A percentile compares a stretch with the other conserved stretches of the same genome.
These are phyloP conservation scores for Perilla frutescens DNA, from an alignment of 257 asterid species.

Conservation along the genomic window DNA sequence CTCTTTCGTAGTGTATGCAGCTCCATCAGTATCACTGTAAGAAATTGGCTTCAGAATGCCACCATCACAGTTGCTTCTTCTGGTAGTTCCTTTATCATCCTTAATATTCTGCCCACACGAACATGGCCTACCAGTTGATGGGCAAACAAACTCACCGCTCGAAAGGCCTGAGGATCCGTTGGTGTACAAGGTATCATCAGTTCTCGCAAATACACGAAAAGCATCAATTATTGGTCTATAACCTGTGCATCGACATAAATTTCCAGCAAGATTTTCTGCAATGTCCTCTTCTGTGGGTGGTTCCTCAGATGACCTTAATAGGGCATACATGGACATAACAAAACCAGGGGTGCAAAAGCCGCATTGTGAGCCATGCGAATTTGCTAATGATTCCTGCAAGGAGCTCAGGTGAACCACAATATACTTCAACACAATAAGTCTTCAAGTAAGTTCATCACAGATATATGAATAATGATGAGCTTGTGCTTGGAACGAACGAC, in stretches of 20 bases:
- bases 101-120: slow-evolving; percentile 62
- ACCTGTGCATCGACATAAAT: slow-evolving; percentile 97
- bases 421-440: slow-evolving; percentile 13
- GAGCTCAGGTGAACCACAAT: slow-evolving; percentile 29
- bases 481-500: not conserved
- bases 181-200: slow-evolving; percentile 72
- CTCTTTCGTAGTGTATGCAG: slow-evolving; percentile 75
- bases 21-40: slow-evolving; percentile 71
- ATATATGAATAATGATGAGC: not conserved
- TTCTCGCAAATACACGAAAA: slow-evolving; percentile 84
- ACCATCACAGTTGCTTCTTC: slow-evolving; percentile 36
- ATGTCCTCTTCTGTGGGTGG: slow-evolving; percentile 81
- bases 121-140: slow-evolving; percentile 96
- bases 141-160: slow-evolving; percentile 70
- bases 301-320: slow-evolving; percentile 71
- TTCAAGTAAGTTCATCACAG: slow-evolving; percentile 5
- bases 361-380: slow-evolving; percentile 92
- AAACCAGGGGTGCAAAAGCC: slow-evolving; percentile 99
- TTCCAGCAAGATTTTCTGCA: slow-evolving; percentile 96
- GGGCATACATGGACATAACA: slow-evolving; percentile 93
- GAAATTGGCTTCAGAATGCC: slow-evolving; percentile 58
- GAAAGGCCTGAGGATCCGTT: slow-evolving; percentile 48
- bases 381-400: slow-evolving; percentile 85
- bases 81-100: slow-evolving; percentile 38
- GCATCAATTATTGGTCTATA: slow-evolving; percentile 95